A percentile compares a stretch with the other conserved stretches of the same genome.
Conservation (phyloP, 169 alveolate genomes). For the Cryptosporidium viatorum region DNA sequence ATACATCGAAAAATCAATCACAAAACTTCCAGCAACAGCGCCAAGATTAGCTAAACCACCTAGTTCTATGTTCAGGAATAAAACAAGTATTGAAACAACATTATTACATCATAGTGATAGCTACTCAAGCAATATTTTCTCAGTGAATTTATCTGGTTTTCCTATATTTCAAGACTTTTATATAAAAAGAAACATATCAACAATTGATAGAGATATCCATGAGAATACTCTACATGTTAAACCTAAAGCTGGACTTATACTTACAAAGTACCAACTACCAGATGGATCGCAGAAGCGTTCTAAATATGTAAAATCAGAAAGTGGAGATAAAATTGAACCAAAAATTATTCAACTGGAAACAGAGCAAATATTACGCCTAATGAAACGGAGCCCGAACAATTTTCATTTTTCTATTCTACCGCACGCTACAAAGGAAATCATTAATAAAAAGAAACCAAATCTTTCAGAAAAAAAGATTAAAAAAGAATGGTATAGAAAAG, state of each 20-base stretch:
- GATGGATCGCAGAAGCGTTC: constrained; percentile 1
- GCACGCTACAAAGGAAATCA: constrained; percentile 25
- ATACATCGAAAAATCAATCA: constrained; percentile 20
- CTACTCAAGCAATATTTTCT: constrained; percentile 6
- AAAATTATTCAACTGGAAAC: background rate
- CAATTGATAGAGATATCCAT: constrained; percentile 4
- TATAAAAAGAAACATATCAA: constrained; percentile 30
- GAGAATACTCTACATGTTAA: constrained; percentile 9
- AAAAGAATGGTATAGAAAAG: constrained; percentile 24
- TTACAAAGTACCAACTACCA: constrained; percentile 26
- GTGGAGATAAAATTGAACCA: too few species aligned
- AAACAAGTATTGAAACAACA: background rate
- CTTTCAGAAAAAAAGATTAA: constrained; percentile 9
- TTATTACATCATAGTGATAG: constrained; percentile 4
- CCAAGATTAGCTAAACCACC: constrained; percentile 19
- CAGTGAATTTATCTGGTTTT: background rate
- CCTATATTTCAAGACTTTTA: constrained; percentile 3
- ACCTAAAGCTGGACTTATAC: constrained; percentile 25
- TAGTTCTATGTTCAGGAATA: constrained; percentile 1
- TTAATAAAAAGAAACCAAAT: constrained; percentile 1
- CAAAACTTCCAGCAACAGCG: constrained; percentile 10
- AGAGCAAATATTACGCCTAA: background rate
- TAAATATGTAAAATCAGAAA: background rate
- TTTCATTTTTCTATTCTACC: constrained; percentile 50
- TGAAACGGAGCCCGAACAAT: constrained; percentile 17